Base-by-base conservation (phyloP, 2,329 filamentous ascomycete species). In the Diaporthe sp. region DNA sequence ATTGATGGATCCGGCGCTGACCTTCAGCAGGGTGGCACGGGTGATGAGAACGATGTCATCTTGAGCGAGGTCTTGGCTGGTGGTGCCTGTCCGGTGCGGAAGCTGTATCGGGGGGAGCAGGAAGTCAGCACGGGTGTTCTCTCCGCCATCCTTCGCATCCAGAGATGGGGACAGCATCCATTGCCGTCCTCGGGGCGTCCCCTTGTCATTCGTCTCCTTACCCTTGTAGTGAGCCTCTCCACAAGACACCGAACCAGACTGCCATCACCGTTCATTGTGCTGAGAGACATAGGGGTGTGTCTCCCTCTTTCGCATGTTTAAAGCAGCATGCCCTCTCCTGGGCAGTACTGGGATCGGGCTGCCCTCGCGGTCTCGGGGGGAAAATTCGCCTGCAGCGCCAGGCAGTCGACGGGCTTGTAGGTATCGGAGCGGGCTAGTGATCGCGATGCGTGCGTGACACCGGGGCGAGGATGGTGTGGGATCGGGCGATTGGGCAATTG, bases 41-140 rank as follows among this genome's bases (percentile, higher is more conserved):
- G 91, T 92, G 74, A 91, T 89, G 75, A 87, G 84, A 70, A 91
- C 87, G 76, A 93, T 86, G 69, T 92, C 90, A 83, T 93, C 92
- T 80, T 90, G 88, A 74, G 86, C 84, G 76, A 92, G 87, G 78
- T 90, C 88, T 79, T 89, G 87, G 78, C 86, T 85, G 75, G 87
- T 87, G 75, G 88, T 89, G 79, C 91, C 91, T 74, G 90, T 92
- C 78, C 90, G 88, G 84, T 93, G 90, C 74, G 91, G 91, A 74
- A 93, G 88, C 91, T 92, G 73, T 17, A 72, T 31, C 15, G 65
- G 37, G 80, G 61, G 78, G 78, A 80, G 76, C 77, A 72, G 75
- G 44, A 59, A 72, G 74, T 73, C 44, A 77, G 77, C 61, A 72
- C 61, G 25, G 55, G 65, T 42, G n/a, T 69, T 55, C 65, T 55